These are phyloP conservation scores for Fusarium pininemorale DNA, from an alignment of 2,329 filamentous ascomycete genomes.

Conservation along the genomic window DNA sequence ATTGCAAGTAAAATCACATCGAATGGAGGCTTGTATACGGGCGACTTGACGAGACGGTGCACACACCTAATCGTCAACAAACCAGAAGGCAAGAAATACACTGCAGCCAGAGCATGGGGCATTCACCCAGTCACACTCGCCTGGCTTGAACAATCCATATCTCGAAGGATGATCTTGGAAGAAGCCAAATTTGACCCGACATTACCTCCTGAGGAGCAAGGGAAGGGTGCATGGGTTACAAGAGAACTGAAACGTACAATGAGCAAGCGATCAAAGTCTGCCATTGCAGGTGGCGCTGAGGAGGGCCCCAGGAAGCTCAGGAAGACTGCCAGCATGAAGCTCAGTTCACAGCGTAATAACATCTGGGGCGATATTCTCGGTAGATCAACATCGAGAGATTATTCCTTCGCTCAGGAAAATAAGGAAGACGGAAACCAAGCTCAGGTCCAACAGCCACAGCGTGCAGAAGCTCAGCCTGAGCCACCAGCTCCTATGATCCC, in stretches of 20 bases:
- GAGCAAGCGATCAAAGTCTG: slow-evolving; percentile 69
- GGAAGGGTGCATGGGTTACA: slow-evolving; percentile 76
- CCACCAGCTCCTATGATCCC: slow-evolving; percentile 12
- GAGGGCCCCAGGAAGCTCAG: slow-evolving; percentile 82
- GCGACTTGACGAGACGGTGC: slow-evolving; percentile 84
- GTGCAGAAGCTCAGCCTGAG: slow-evolving; percentile 1
- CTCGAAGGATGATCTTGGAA: slow-evolving; percentile 89
- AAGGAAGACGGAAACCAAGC: slow-evolving; percentile 10
- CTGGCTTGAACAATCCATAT: slow-evolving; percentile 86
- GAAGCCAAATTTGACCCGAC: slow-evolving; percentile 85
- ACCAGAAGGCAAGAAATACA: slow-evolving; percentile 89
- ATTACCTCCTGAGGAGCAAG: slow-evolving; percentile 75
- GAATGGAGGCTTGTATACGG: slow-evolving; percentile 85
- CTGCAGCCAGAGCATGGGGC: slow-evolving; percentile 83
- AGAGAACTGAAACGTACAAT: slow-evolving; percentile 57
- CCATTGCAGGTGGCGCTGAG: slow-evolving; percentile 55
- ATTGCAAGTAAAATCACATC: slow-evolving; percentile 73
- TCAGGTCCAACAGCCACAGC: slow-evolving; percentile 11
- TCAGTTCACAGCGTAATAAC: slow-evolving; percentile 80
- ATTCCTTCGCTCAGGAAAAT: slow-evolving; percentile 45
- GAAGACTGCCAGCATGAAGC: slow-evolving; percentile 84
- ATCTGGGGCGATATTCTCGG: slow-evolving; percentile 93
- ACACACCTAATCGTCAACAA: slow-evolving; percentile 86
- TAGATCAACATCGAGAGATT: slow-evolving; percentile 47
- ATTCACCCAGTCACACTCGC: slow-evolving; percentile 81